Conservation (phyloP, 2,329 filamentous ascomycete genomes). For the Xenoacremonium recifei region DNA sequence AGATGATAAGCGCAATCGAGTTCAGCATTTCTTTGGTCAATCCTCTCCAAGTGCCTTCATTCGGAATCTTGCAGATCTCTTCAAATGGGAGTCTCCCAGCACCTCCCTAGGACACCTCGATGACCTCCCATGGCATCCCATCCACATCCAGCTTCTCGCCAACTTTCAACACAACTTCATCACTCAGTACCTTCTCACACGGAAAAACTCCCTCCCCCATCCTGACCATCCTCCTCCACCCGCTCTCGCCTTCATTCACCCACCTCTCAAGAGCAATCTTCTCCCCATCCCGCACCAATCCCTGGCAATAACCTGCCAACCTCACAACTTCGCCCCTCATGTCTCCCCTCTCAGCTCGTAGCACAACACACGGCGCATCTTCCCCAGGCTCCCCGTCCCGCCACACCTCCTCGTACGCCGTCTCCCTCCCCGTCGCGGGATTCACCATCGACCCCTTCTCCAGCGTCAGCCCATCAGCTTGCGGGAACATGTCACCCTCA, state of each 20-base stretch:
- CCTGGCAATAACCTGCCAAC: slow-evolving; percentile 56
- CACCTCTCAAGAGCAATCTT: slow-evolving; percentile 53
- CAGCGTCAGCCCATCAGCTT: slow-evolving; percentile 40
- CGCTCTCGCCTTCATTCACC: slow-evolving; percentile 39
- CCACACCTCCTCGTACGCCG: slow-evolving; percentile 69
- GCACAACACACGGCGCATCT: slow-evolving; percentile 8
- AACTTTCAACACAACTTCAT: background rate
- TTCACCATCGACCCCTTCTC: slow-evolving; percentile 63
- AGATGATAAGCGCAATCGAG: too few species aligned
- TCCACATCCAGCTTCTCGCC: background rate
- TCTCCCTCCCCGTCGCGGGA: slow-evolving; percentile 47
- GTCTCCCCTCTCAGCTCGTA: slow-evolving; percentile 14
- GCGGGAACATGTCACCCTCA: slow-evolving; percentile 54
- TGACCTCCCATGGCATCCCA: background rate
- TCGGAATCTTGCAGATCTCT: background rate
- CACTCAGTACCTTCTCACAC: background rate
- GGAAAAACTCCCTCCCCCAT: slow-evolving; percentile 26
- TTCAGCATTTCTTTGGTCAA: too few species aligned
- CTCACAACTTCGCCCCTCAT: slow-evolving; percentile 51
- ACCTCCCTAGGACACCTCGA: background rate
- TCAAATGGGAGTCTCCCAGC: background rate
- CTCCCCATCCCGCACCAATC: slow-evolving; percentile 46
- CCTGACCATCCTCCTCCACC: slow-evolving; percentile 36
- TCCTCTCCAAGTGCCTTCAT: too few species aligned
- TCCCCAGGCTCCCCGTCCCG: slow-evolving; percentile 39